Evolutionary conservation across 768 basidiomycete genomes (phyloP).

Genomic region (Kwoniella mangroviensis): DNA sequence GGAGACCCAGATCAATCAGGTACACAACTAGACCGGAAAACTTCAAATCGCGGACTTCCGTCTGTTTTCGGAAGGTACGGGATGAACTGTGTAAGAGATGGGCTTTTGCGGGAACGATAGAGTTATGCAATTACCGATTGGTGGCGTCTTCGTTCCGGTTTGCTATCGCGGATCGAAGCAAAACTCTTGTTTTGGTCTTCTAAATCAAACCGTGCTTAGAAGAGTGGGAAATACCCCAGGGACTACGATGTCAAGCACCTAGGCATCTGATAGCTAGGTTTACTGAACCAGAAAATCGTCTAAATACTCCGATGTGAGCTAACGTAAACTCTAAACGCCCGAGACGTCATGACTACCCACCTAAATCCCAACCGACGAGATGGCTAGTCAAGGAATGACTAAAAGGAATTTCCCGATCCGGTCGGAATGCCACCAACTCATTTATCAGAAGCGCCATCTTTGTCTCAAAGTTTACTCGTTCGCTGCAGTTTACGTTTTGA

Average conservation of each 20-base stretch:
- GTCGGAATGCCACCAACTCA: conserved; percentile 16
- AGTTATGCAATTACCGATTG: conserved; percentile 13
- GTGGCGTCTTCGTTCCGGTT: conserved; percentile 9
- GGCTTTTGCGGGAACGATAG: conserved; percentile 9
- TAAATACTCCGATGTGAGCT: conserved; percentile 8
- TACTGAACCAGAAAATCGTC: background rate
- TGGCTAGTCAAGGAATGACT: conserved; percentile 13
- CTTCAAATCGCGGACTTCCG: background rate
- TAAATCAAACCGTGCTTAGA: background rate
- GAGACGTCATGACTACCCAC: conserved; percentile 20
- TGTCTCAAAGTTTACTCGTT: conserved; percentile 10
- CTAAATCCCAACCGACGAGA: conserved; percentile 14
- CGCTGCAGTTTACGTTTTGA: too few relatives aligned
- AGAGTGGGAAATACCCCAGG: background rate
- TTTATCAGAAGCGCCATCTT: conserved; percentile 15
- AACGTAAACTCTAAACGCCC: conserved; percentile 18
- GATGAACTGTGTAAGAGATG: background rate
- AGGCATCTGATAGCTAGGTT: conserved; percentile 1
- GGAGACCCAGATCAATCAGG: conserved; percentile 3
- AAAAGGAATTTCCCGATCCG: conserved; percentile 25
- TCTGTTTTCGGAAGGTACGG: conserved; percentile 6
- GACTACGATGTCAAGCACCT: background rate
- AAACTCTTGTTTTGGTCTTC: background rate
- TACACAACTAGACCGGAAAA: conserved; percentile 2
- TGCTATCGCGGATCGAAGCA: background rate